Percentiles rank a stretch among this genome's conserved stretches.
These are phyloP conservation scores for Colletotrichum limetticola DNA, from an alignment of 2,329 filamentous ascomycete species.

Conservation along the genomic window DNA sequence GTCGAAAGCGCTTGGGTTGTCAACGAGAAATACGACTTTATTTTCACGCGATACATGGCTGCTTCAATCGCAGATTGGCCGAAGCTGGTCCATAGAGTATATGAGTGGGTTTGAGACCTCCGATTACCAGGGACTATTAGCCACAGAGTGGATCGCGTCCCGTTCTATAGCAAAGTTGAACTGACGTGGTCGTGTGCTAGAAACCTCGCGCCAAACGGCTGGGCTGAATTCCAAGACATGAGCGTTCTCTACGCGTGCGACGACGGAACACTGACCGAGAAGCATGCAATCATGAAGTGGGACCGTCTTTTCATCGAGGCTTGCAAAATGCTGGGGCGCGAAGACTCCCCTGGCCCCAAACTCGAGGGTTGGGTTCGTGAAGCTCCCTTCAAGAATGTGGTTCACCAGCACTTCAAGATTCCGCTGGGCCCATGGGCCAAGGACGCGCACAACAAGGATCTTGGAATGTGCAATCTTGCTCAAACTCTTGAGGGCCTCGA, in stretches of 20 bases:
- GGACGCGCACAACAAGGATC: slow-evolving; percentile 36
- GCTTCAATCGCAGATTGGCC: slow-evolving; percentile 47
- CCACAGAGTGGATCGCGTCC: too few relatives aligned
- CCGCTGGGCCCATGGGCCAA: slow-evolving; percentile 42
- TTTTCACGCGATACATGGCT: slow-evolving; percentile 48
- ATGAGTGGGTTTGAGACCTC: slow-evolving; percentile 22
- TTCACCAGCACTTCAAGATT: slow-evolving; percentile 45
- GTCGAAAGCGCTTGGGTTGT: slow-evolving; percentile 42
- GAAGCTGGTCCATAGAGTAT: slow-evolving; percentile 37
- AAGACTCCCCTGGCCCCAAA: slow-evolving; percentile 37
- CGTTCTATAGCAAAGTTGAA: too few relatives aligned
- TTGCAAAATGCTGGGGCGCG: slow-evolving; percentile 34
- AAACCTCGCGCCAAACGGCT: slow-evolving; percentile 49
- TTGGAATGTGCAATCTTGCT: slow-evolving; percentile 31
- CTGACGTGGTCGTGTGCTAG: neutral
- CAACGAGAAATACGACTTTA: slow-evolving; percentile 44
- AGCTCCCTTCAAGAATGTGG: slow-evolving; percentile 48
- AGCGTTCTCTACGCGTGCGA: slow-evolving; percentile 37
- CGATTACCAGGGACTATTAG: too few relatives aligned
- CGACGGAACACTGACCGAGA: slow-evolving; percentile 36
- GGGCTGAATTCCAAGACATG: slow-evolving; percentile 40
- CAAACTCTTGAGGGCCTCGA: slow-evolving; percentile 39
- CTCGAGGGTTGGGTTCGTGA: slow-evolving; percentile 41
- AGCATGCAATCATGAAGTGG: slow-evolving; percentile 31
- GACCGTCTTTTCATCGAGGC: slow-evolving; percentile 40